Base-by-base conservation (phyloP, 2,329 filamentous ascomycete species). In the Scytalidium lignicola region DNA sequence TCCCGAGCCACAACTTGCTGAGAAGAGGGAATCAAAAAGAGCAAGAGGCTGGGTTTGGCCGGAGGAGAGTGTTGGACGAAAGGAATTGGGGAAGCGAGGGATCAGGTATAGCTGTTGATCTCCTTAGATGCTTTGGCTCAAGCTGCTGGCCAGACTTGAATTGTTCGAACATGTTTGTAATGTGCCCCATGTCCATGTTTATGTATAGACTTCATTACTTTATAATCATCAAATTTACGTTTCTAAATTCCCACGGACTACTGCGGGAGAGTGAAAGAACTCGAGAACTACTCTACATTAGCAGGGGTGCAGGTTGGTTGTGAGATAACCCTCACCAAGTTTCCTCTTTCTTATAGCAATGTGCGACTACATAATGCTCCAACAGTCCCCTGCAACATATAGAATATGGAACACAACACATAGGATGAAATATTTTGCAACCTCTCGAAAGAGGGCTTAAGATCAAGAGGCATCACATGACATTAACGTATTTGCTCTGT, bases 11-110 rank as follows among this genome's bases (percentile, higher is more conserved):
- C 87, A 83, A 72, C 74, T 80, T 58, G 84, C 76, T 26, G 86
- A 87, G 79, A 93, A 88, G 82, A 72, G 81, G 50, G 84, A 87
- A 68, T 83, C 85, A 18, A 90, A 90, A 78, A 70, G 85, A 19
- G 75, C 79, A 2, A 70, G 87, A 23, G 87, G 86, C 0, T 91
- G 87, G 87, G 79, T 89, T 1, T 78, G 82, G 70, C 87, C 87
- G 1, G 85, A 90, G 60, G 87, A 90, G 60, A 74, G 82, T 2
- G 73, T 90, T 10, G 82, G 83, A 8, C 75, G 85, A 60, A 83
- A 87, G 69, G 86, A 91, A 70, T 73, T 85, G 46, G 84, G 83
- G 4, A 83, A 80, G 72, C 73, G 82, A 49, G 82, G 82, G 15
- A 80, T 85, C 32, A 69, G 75, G 52, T 84, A 85, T 58, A 53